Base-by-base conservation (phyloP, 164 flowering plant species). In the Berberis thunbergii region DNA sequence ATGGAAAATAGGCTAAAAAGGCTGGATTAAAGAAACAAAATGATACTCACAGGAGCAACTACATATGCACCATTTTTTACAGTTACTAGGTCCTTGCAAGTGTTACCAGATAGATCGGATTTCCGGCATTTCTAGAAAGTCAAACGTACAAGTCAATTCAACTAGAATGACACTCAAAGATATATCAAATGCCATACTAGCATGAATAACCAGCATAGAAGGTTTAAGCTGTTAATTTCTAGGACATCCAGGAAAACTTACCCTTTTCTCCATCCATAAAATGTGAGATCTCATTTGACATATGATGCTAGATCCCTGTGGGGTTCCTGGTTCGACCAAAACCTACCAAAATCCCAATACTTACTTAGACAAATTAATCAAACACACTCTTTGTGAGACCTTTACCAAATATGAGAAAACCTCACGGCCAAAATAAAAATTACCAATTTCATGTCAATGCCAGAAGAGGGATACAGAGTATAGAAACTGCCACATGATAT, bases 21-120 rank as follows among this genome's bases (percentile, higher is more conserved):
- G 45, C 7, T 2, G 59, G 39, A 46, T 43, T 4, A 8, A 38
- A 9, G 41, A 50, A 44, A 13, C 26, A 2, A 40, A 45, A 52
- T 42, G n/a, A 41, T 66, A 86, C 97, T 84, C 67, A 95, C 98
- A 41, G 99, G 99, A 74, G 98, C 97, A 79, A 95, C 93, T 48
- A 95, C 70, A 68, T 74, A 86, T 64, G 89, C 97, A 76, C 96
- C 98, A 72, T 60, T 61, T 72, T 69, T 85, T 61, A 42, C 61
- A 68, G 73, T 60, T 63, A 74, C 78, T 49, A 79, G 5, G 63
- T 79, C 85, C 58, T 78, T 79, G n/a, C 77, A 73, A 69, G 72
- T 64, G 61, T 68, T 69, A 66, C 69, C 67, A 1, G 71, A 60
- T 45, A 63, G 54, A 63, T 49, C 64, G 53, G 68, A 60, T 73